Evolutionary conservation across 352 stramenopile genomes (phyloP), one percentile per base, ranked within the genome.

Genomic region (Proteromonas lacertae): DNA sequence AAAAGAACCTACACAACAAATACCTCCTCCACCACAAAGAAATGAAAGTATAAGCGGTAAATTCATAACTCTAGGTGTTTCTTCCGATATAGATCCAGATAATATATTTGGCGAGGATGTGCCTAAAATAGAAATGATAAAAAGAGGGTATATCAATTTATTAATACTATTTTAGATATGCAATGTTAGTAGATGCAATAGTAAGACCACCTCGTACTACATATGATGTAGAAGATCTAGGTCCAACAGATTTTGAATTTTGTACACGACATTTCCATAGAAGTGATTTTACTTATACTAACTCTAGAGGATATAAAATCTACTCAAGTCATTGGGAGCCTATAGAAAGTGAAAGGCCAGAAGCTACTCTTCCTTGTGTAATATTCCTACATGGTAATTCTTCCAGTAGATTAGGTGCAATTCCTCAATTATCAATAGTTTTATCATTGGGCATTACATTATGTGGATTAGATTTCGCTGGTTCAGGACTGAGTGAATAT

Each of bases 361-460:
- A 16, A 18, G 40, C 20, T 43, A 36, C 59, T 25, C 48, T 75
- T 30, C 66, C 70, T 10, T 90, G 77, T 46, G 59, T 96, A 2
- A 87, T 95, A 39, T 95, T 94, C 41, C 60, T 96, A 40, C 84
- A 95, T 45, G 84, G 84, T 36, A 97, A 97, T 50, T 89, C 72
- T 7, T 90, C 68, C 9, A 5, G 6, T 3, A 59, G 81, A 1
- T 57, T 90, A 0, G 80, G 93, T 48, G 71, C 80, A n/a, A 42
- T 95, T 8, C 73, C 76, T 2, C 55, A 79, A 66, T 35, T 70
- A 66, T 29, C 50, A 52, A 26, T 80, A 50, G 32, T 90, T 12
- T 60, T 96, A 10, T 66, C 59, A 13, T 63, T 86, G 6, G 84
- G 84, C 1, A 47, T 89, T n/a, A 69, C 74, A 0, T 62, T 97